Base-by-base conservation (phyloP, 495 filamentous ascomycete genomes). In the Penicillium salamii region DNA sequence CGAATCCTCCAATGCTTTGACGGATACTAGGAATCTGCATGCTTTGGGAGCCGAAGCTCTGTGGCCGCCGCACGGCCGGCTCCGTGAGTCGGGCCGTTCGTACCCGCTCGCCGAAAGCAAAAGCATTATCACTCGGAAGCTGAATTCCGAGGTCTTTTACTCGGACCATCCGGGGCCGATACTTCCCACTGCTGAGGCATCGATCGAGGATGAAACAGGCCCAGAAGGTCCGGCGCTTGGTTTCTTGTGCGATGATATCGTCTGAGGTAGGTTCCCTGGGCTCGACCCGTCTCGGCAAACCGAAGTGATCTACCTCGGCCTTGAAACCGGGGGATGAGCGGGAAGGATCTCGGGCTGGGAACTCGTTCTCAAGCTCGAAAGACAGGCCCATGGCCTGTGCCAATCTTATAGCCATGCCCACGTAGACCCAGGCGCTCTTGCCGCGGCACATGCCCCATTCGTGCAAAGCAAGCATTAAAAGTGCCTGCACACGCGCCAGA, bases 151-250 rank as follows among this genome's bases (percentile, higher is more conserved):
- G 70, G 42, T 90, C 85, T 38, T 84, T 79, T 14, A 81, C 75
- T 15, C 76, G 74, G 46, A 90, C 79, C 70, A 87, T 87, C 13
- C 82, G 79, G 1, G 84, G 82, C 7, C 88, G 78, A 50, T 85
- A 83, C 56, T 88, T 86, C 19, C 89, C 89, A 57, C 84, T 88
- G 43, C 85, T 83, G 26, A 93, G 67, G 59, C 87, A 86, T 12
- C 89, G 80, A 61, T 96, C 90, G 51, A 95, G 77, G 43, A 92
- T 83, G 55, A 91, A 88, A 52, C 88, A 89, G 46, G 88, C 88
- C 78, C 88, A 96, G 63, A 92, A 90, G 4, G 89, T 92, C 20
- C 90, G 83, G 28, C 90, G 80, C 57, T 82, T 78, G 13, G 90
- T 81, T 66, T 95, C 90, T 56, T 85, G 85, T 7, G 84, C 74